Base-by-base conservation (phyloP, 768 basidiomycete genomes). In the Russula compacta region DNA sequence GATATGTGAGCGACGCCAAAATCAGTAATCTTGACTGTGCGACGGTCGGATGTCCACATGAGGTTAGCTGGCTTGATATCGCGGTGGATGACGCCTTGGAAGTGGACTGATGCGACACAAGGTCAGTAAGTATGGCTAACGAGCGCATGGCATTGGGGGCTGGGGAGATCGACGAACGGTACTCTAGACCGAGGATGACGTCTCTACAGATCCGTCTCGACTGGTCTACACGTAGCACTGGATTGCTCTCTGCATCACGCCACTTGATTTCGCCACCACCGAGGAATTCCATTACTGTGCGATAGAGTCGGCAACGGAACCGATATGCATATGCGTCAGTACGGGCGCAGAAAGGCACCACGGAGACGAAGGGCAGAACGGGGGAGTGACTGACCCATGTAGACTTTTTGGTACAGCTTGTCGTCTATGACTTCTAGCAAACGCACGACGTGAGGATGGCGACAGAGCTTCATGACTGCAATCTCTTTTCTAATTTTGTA, bases 11-110 rank as follows among this genome's bases (percentile, higher is more conserved):
- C 95, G 55, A 97, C 93, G 55, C 97, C 97, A 73, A 99, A 98
- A 74, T 99, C 97, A 32, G 88, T 92, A 63, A 99, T 98, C 75
- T 99, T 99, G 74, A 98, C 95, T 60, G 82, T 83, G 61, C 83
- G 82, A 56, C 90, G 85, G 75, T 95, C 89, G 32, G 81, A 79
- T 3, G 89, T 88, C 85, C 91, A 93, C 33, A 99, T 81, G 24
- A 99, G 84, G 73, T 99, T 99, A 49, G 94, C 92, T 32, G 97
- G 97, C 71, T 99, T 99, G 77, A 99, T 98, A 75, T 99, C 97
- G 59, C 97, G 91, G 74, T 99, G 97, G 53, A 99, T 98, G 72
- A 99, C 98, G 24, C 95, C 97, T 70, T 98, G 94, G 69, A 88
- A 83, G 71, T 99, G 97, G 1, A 99, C 95, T 98, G 69, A n/a